Evolutionary conservation across 1,284 basidiomycete species (phyloP), one percentile per base, ranked within the genome.

Genomic region (Naganishia cerealis): DNA sequence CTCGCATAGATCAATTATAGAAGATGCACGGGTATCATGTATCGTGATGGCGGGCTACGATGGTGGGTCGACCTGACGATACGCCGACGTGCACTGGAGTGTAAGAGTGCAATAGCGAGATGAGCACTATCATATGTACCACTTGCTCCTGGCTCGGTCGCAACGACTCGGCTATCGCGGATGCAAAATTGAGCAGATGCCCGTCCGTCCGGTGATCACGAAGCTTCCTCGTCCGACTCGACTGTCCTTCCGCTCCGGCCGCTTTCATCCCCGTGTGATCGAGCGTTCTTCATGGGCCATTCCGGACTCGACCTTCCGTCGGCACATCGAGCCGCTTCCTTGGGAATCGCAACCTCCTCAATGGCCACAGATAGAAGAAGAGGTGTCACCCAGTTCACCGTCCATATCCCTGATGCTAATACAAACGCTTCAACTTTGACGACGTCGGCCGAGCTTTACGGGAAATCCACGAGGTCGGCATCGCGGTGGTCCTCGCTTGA

Each of bases 401-500:
- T 68, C 3, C 29, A 55, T 52, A 65, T 65, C 38, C 68, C 56
- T 7, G 57, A 65, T 26, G 46, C 42, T 9, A 39, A 48, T 46
- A 16, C 43, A 16, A 46, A 33, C 46, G 3, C 8, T 21, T 39
- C 33, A 21, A 21, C 43, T 7, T 16, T 38, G 38, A n/a, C 53
- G 29, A 29, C 12, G 12, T 24, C 16, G 24, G n/a, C 24, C 43
- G 43, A 36, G 10, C 13, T 26, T 38, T 15, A 24, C 43, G 26
- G 24, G 24, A 38, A 48, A 26, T 38, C 9, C 4, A 13, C 18
- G 4, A 26, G 29, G 9, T 13, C 26, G 3, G 24, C 40, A 36
- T 69, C 82, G 43, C 72, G 90, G 81, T 98, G 94, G 95, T 81
- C 80, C 56, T 90, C 92, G 0, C 79, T 82, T 18, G 95, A 98